These are phyloP conservation scores for Tolypocladium sp. DNA, from an alignment of 2,329 filamentous ascomycete genomes.

Conservation along the genomic window DNA sequence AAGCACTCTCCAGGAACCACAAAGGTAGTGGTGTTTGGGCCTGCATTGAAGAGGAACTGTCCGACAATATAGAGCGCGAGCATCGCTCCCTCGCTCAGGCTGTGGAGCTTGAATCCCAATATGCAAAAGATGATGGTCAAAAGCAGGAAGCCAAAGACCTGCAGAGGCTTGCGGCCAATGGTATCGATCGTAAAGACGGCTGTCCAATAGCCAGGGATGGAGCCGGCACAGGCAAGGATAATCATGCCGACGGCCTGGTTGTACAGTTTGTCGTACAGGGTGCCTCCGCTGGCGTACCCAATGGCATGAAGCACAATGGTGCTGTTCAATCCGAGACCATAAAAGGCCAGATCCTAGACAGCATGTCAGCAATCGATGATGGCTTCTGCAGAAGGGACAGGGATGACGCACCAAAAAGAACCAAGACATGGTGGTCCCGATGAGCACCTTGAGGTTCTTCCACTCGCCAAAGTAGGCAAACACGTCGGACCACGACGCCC, in stretches of 20 bases:
- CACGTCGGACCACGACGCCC: conserved; percentile 63
- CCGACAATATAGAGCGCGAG: conserved; percentile 54
- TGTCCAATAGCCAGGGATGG: conserved; percentile 73
- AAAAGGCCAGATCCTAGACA: conserved; percentile 54
- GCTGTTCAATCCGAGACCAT: conserved; percentile 68
- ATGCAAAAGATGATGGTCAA: conserved; percentile 54
- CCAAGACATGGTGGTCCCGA: conserved; percentile 74
- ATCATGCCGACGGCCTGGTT: conserved; percentile 70
- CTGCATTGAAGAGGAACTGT: conserved; percentile 60
- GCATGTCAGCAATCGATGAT: not conserved
- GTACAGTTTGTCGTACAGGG: conserved; percentile 59
- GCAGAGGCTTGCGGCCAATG: conserved; percentile 68
- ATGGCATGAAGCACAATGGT: conserved; percentile 62
- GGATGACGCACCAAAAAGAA: conserved; percentile 53
- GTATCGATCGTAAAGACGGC: conserved; percentile 66
- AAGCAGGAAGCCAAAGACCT: conserved; percentile 52
- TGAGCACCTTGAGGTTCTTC: conserved; percentile 59
- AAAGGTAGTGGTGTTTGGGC: conserved; percentile 58
- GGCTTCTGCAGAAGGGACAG: not conserved
- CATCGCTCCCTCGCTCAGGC: conserved; percentile 36
- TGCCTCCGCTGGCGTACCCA: conserved; percentile 55
- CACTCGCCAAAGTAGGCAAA: conserved; percentile 57
- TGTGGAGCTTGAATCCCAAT: conserved; percentile 50
- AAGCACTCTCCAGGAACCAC: conserved; percentile 57
- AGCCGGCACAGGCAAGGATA: conserved; percentile 67